Evolutionary conservation across 352 stramenopile species (phyloP).

Genomic region (Globisporangium cystogenes): DNA sequence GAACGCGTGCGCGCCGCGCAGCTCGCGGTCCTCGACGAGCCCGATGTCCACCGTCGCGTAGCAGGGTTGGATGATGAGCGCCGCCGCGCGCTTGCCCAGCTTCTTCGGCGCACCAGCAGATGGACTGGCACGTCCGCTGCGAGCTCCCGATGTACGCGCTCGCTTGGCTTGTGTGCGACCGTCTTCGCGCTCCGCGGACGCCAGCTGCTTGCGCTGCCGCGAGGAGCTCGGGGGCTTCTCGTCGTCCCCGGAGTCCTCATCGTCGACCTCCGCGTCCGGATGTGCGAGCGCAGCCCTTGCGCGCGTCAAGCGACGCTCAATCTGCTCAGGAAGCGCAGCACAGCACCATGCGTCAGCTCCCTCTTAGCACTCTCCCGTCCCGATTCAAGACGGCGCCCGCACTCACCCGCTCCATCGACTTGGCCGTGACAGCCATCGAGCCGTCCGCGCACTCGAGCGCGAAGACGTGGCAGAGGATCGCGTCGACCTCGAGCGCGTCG

Average conservation of each 20-base stretch:
- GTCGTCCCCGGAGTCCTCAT: neutral
- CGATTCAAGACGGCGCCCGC: too few species aligned
- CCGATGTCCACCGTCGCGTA: conserved; percentile 34
- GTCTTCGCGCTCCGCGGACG: neutral
- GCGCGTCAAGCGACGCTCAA: conserved; percentile 1
- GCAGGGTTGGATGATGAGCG: conserved; percentile 41
- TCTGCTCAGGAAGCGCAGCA: neutral
- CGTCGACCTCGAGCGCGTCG: conserved; percentile 51
- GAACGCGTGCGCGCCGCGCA: conserved; percentile 46
- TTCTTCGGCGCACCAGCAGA: conserved; percentile 9
- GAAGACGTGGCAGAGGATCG: conserved; percentile 75
- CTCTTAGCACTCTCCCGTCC: too few species aligned
- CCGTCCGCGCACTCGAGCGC: conserved; percentile 34
- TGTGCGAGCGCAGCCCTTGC: conserved; percentile 1
- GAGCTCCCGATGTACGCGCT: neutral
- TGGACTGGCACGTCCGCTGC: conserved; percentile 5
- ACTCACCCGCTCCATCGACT: conserved; percentile 46
- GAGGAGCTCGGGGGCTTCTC: conserved; percentile 1
- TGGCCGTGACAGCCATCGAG: conserved; percentile 48
- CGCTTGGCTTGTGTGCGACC: neutral
- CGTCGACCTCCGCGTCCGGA: neutral
- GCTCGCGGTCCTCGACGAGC: conserved; percentile 55
- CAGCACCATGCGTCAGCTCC: neutral
- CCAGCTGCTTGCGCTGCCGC: conserved; percentile 5
- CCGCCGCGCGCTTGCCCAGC: conserved; percentile 25